phyloP scores from a whole-genome alignment of 169 alveolate genomes.

The Plasmodium adleri region DNA sequence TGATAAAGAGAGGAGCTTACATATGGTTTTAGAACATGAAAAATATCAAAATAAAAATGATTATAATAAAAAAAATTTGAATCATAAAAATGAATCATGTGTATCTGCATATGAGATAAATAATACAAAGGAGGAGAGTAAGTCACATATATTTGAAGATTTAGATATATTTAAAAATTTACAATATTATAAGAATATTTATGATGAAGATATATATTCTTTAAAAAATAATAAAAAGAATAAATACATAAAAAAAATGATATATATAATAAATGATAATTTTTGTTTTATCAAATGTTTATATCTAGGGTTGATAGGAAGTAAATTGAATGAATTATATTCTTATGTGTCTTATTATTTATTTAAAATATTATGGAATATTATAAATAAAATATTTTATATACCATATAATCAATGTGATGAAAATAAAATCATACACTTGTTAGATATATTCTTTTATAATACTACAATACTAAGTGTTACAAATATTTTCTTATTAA shows the following conservation, averaged over 20 bases:
- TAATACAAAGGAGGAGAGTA: too few relatives aligned
- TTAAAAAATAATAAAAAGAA: not conserved
- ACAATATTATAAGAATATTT: too few relatives aligned
- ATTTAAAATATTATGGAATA: constrained; percentile 24
- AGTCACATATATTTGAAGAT: too few relatives aligned
- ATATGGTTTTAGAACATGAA: not conserved
- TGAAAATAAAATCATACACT: constrained; percentile 10
- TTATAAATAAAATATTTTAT: constrained; percentile 10
- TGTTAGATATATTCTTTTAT: constrained; percentile 21
- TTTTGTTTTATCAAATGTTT: constrained; percentile 19
- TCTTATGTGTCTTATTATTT: constrained; percentile 60
- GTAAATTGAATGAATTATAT: constrained; percentile 12
- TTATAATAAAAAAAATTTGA: not conserved
- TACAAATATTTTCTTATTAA: constrained; percentile 12
- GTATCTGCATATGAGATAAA: too few relatives aligned
- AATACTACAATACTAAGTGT: constrained; percentile 34
- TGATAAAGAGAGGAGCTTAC: not conserved
- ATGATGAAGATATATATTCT: too few relatives aligned
- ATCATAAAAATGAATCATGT: not conserved
- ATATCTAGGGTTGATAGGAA: constrained; percentile 27
- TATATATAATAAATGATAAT: constrained; percentile 6
- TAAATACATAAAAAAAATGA: not conserved
- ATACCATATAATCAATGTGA: not conserved
- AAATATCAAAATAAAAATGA: not conserved
- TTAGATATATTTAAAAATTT: too few relatives aligned